Percentiles rank a stretch among this genome's conserved stretches.
Evolutionary conservation across 139 green algal genomes (phyloP).

Genomic region (Dunaliella primolecta): DNA sequence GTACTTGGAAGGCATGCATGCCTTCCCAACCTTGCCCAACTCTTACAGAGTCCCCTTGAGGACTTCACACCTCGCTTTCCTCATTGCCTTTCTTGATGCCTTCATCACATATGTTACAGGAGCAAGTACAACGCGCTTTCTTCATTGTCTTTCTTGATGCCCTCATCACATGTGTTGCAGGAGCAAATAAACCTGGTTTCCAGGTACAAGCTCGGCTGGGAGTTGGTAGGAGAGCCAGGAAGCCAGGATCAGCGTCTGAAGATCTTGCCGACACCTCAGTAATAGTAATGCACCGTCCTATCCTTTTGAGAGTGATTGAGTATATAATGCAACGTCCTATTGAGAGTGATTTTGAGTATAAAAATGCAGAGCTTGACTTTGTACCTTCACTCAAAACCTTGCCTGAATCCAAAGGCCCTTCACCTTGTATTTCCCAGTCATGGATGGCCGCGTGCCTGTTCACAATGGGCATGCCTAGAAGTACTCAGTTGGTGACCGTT

Average conservation of each 20-base stretch:
- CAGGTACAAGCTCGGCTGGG: constrained; percentile 22
- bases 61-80: not conserved
- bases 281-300: not conserved
- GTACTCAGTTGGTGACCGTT: no score
- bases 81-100: not conserved
- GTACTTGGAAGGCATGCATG: no score
- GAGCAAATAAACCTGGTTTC: constrained; percentile 23
- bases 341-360: no score
- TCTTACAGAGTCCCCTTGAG: not conserved
- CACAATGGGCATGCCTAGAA: no score
- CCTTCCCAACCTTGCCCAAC: no score
- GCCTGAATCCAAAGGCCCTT: no score
- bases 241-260: constrained; percentile 16
- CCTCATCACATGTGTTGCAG: not conserved
- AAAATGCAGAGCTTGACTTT: no score
- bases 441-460: no score
- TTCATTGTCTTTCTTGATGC: not conserved
- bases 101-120: not conserved
- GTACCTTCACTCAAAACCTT: no score
- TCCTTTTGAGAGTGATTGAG: not conserved
- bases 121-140: constrained; percentile 18
- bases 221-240: constrained; percentile 16
- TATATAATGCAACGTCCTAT: no score
- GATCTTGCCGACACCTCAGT: constrained; percentile 21
- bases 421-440: no score